Conservation (phyloP, 495 filamentous ascomycete genomes). For the Penicillium silybi region DNA sequence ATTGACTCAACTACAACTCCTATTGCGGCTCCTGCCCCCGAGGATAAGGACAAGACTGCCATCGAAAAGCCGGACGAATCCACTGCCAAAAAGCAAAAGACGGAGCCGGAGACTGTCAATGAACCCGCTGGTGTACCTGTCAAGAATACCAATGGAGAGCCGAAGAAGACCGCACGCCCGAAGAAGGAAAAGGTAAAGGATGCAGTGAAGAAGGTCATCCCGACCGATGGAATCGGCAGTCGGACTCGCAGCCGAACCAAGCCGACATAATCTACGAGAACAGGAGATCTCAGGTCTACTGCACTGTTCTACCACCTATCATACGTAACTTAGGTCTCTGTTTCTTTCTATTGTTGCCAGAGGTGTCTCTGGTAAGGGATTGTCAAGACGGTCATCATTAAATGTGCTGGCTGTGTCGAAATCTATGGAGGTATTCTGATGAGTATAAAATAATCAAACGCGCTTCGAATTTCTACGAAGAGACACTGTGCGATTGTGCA, state of each 20-base stretch:
- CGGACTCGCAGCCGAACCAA: conserved; percentile 44
- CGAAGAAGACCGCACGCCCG: conserved; percentile 29
- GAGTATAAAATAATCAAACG: background rate
- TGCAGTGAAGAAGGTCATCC: conserved; percentile 24
- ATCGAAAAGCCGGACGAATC: conserved; percentile 15
- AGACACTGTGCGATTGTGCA: background rate
- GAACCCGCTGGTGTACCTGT: conserved; percentile 5
- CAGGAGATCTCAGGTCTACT: background rate
- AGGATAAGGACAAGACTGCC: conserved; percentile 10
- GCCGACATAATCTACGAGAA: conserved; percentile 7
- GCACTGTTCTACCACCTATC: background rate
- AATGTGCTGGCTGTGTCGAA: background rate
- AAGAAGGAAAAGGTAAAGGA: conserved; percentile 40
- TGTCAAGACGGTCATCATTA: background rate
- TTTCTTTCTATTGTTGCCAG: background rate
- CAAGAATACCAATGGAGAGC: conserved; percentile 15
- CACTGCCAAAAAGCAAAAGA: conserved; percentile 31
- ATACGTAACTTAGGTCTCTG: background rate
- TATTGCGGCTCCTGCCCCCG: background rate
- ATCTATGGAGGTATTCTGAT: background rate
- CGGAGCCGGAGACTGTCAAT: conserved; percentile 8
- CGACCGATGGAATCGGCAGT: conserved; percentile 36
- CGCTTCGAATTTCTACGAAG: background rate
- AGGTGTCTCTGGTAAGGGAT: background rate
- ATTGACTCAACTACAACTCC: conserved; percentile 18